phyloP scores from a whole-genome alignment of 176 grass and related monocot genomes.

The Luzula sylvatica region DNA sequence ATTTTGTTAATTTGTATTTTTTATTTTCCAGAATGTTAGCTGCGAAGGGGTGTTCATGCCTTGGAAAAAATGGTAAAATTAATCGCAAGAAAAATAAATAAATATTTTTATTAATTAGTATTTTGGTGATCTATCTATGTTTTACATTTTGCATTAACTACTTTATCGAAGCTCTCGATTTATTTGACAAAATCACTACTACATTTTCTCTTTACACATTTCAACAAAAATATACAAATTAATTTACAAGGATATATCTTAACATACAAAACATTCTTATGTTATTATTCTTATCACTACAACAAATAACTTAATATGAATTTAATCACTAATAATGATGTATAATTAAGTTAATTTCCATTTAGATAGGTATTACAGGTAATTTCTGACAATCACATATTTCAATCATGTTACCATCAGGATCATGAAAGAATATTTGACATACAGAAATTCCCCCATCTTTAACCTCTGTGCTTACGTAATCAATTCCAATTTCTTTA shows the following conservation, averaged over 20 bases:
- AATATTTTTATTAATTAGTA: no score
- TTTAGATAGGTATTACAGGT: conserved; percentile 28
- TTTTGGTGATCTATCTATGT: no score
- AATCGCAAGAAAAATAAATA: not conserved
- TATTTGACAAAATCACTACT: no score
- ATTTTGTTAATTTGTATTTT: not conserved
- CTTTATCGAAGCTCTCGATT: no score
- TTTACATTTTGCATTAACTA: conserved; percentile 2
- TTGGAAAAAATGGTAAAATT: conserved; percentile 36
- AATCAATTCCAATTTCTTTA: conserved; percentile 18
- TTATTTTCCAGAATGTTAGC: conserved; percentile 46
- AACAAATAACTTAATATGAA: not conserved
- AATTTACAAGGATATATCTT: not conserved
- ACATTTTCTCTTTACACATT: no score
- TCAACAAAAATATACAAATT: no score
- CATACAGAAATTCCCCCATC: conserved; percentile 46
- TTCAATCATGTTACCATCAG: conserved; percentile 68
- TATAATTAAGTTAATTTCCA: not conserved
- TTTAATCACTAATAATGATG: not conserved
- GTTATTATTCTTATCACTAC: not conserved
- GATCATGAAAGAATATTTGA: conserved; percentile 84
- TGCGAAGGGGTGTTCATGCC: conserved; percentile 47
- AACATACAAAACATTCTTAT: not conserved
- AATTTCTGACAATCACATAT: conserved; percentile 70
- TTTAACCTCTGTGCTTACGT: conserved; percentile 26